Evolutionary conservation across 495 filamentous ascomycete species (phyloP).

Genomic region (Podospora sp.): DNA sequence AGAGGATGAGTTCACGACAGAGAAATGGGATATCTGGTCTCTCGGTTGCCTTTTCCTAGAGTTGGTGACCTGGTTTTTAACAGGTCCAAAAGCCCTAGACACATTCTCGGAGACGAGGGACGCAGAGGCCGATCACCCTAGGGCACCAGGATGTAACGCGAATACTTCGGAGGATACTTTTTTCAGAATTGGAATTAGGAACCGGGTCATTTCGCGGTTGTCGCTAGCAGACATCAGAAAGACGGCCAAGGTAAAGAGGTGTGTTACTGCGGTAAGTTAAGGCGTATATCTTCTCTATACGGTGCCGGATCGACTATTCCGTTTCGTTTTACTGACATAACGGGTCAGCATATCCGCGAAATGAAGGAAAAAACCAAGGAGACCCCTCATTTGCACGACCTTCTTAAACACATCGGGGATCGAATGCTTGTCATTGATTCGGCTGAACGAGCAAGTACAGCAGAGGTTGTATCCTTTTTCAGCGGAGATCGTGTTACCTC

Average conservation of each 20-base stretch:
- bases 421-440: slow-evolving; percentile 3
- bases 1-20: slow-evolving; percentile 25
- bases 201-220: not conserved
- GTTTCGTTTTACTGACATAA: not conserved
- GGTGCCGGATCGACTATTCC: not conserved
- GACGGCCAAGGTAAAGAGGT: slow-evolving; percentile 1
- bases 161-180: slow-evolving; percentile 6
- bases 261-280: slow-evolving; percentile 4
- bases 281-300: not conserved
- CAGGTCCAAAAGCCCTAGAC: not conserved
- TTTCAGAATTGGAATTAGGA: not conserved
- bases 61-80: slow-evolving; percentile 31
- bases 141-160: not conserved
- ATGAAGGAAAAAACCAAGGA: not conserved
- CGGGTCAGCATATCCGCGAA: not conserved
- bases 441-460: not conserved
- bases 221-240: not conserved
- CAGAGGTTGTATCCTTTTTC: not conserved
- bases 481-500: not conserved
- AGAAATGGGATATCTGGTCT: slow-evolving; percentile 47
- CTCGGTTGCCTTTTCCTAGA: slow-evolving; percentile 51
- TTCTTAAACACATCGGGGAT: not conserved
- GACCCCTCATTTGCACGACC: not conserved
- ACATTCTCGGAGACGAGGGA: slow-evolving; percentile 14
- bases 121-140: slow-evolving; percentile 6